Base-by-base conservation (phyloP, 257 asterid species). In the Schizonepeta tenuifolia region DNA sequence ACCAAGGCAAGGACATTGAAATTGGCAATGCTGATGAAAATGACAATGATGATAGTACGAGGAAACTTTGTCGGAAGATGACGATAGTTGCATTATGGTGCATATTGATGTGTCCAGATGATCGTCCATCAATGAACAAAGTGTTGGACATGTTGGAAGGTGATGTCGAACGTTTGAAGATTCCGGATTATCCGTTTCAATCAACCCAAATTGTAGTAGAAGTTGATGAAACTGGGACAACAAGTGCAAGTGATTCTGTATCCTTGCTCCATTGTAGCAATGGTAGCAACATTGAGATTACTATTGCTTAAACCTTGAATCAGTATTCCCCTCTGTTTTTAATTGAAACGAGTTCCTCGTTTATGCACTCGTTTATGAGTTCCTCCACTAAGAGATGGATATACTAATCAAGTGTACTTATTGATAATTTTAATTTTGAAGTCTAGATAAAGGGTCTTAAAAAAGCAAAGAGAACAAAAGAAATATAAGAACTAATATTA, bases 131-230 rank as follows among this genome's bases (percentile, higher is more conserved):
- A 38, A 62, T 62, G 68, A 62, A 40, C 21, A 40, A 62, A 54
- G 71, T 65, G 28, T n/a, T 65, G 58, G 28, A 46, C 15, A 46
- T 65, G 58, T 50, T 65, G 13, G 58, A 65, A 47, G 71, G 17
- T 13, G 44, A 46, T 7, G 28, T 26, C 3, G 71, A 65, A 2
- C 15, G 59, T 20, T 7, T 65, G 44, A 26, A 24, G 5, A 46
- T 65, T 46, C 71, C 71, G 3, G 6, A 24, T 15, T 50, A 50
- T n/a, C 59, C 58, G 0, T 65, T 59, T 46, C 71, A 44, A 11
- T 65, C 44, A 6, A 17, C 58, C 6, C 58, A 9, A 1, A 17
- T n/a, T 8, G 58, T 5, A 13, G 44, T 7, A 36, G 4, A 22
- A 15, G 28, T 7, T 5, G 43, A 46, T 24, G 44, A 26, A 5